These are phyloP conservation scores for Coffea eugenioides DNA, from an alignment of 257 asterid species.

Conservation along the genomic window DNA sequence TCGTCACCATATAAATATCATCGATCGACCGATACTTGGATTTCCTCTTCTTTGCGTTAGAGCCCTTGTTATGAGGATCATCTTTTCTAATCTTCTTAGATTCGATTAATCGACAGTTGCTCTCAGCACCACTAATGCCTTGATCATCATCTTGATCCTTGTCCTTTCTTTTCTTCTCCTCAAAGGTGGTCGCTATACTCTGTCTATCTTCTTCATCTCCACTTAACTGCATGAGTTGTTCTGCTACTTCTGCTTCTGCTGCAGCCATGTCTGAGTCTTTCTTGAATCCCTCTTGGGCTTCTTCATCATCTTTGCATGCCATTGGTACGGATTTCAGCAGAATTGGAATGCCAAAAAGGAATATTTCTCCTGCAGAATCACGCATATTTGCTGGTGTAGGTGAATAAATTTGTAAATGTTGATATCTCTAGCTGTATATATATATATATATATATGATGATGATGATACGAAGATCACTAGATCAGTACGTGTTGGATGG, in stretches of 20 bases:
- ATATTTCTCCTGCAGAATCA: not conserved
- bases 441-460: too few relatives aligned
- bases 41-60: conserved; percentile 6
- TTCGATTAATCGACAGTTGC: not conserved
- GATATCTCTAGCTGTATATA: not conserved
- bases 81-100: not conserved
- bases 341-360: not conserved
- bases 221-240: conserved; percentile 12
- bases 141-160: too few relatives aligned
- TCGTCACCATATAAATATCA: conserved; percentile 34
- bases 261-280: conserved; percentile 7
- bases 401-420: too few relatives aligned
- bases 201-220: conserved; percentile 17
- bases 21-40: conserved; percentile 35
- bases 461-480: not conserved
- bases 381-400: not conserved
- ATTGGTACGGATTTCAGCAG: not conserved
- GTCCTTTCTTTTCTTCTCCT: conserved; percentile 5
- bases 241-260: not conserved
- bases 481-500: not conserved
- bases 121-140: not conserved
- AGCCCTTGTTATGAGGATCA: not conserved
- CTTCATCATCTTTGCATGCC: not conserved
- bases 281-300: not conserved
- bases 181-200: not conserved